Percentiles rank a stretch among this genome's conserved stretches.
These are phyloP conservation scores for Penicillium subrubescens DNA, from an alignment of 495 filamentous ascomycete genomes.

Conservation along the genomic window DNA sequence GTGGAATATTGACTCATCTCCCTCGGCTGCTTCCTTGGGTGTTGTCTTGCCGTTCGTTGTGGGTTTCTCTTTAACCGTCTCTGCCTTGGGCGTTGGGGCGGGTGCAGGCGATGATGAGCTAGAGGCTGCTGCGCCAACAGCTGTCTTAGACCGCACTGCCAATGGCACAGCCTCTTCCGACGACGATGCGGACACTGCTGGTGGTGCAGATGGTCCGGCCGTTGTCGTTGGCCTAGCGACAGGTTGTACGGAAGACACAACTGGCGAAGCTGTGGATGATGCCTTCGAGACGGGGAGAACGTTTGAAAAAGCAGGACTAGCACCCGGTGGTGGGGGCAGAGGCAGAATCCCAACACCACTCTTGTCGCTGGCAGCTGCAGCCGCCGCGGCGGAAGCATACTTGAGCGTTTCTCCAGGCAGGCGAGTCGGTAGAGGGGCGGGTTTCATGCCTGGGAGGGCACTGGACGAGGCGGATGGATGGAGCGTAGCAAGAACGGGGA, in stretches of 20 bases:
- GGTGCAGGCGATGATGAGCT: constrained; percentile 23
- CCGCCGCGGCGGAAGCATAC: constrained; percentile 94
- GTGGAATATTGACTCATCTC: constrained; percentile 85
- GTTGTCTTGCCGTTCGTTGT: constrained; percentile 37
- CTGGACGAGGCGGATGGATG: constrained; percentile 53
- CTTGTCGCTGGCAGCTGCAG: constrained; percentile 91
- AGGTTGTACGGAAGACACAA: constrained; percentile 55
- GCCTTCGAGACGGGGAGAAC: constrained; percentile 47
- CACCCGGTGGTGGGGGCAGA: constrained; percentile 82
- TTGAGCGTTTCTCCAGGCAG: constrained; percentile 88
- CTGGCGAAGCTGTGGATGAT: constrained; percentile 57
- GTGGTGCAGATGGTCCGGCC: not conserved
- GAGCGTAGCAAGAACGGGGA: constrained; percentile 86
- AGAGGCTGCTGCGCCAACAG: constrained; percentile 23
- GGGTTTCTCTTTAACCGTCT: constrained; percentile 32
- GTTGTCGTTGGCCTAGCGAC: constrained; percentile 39
- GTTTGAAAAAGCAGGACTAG: constrained; percentile 48
- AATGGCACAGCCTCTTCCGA: constrained; percentile 35
- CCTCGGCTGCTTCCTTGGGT: constrained; percentile 35
- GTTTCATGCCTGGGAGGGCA: constrained; percentile 80
- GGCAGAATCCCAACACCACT: constrained; percentile 86
- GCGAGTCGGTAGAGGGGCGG: constrained; percentile 81
- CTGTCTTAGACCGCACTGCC: constrained; percentile 50
- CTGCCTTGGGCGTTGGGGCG: constrained; percentile 41
- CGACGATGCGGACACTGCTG: constrained; percentile 33